Conservation (phyloP, 2,329 filamentous ascomycete genomes). For the Phialocephala subalpina region DNA sequence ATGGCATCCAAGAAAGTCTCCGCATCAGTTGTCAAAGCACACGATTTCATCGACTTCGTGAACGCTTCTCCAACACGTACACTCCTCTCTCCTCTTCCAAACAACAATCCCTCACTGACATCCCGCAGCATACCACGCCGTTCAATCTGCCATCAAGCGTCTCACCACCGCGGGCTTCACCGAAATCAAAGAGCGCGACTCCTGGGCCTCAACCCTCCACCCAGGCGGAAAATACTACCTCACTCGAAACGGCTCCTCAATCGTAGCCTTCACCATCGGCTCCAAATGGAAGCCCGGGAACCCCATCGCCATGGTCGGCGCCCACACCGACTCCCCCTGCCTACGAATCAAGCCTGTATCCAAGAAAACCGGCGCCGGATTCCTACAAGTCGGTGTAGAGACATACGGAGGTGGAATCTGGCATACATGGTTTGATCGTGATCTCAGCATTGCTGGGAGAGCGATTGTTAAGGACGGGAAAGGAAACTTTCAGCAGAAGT, state of each 20-base stretch:
- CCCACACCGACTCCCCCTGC: constrained; percentile 94
- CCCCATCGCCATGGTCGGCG: constrained; percentile 90
- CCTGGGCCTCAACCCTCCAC: constrained; percentile 80
- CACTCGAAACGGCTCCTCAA: constrained; percentile 90
- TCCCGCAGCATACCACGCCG: constrained; percentile 86
- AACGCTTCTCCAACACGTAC: constrained; percentile 93
- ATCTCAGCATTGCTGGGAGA: constrained; percentile 88
- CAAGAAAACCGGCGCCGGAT: constrained; percentile 86
- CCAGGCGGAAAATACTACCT: constrained; percentile 96
- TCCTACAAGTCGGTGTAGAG: constrained; percentile 94
- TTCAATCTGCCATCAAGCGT: constrained; percentile 77
- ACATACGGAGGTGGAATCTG: constrained; percentile 96
- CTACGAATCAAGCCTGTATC: constrained; percentile 94
- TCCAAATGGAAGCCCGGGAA: constrained; percentile 91
- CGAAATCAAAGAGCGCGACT: constrained; percentile 88
- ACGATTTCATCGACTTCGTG: constrained; percentile 89
- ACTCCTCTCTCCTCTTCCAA: constrained; percentile 21
- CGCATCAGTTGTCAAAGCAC: constrained; percentile 44
- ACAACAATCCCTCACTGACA: constrained; percentile 28
- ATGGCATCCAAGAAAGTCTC: constrained; percentile 38
- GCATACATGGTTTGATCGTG: constrained; percentile 98
- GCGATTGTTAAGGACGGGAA: constrained; percentile 80
- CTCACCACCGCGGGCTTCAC: constrained; percentile 86
- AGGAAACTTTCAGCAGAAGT: constrained; percentile 79
- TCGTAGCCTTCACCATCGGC: constrained; percentile 92